Conservation (phyloP, 208 protist genomes). For the Angomonas deanei region DNA sequence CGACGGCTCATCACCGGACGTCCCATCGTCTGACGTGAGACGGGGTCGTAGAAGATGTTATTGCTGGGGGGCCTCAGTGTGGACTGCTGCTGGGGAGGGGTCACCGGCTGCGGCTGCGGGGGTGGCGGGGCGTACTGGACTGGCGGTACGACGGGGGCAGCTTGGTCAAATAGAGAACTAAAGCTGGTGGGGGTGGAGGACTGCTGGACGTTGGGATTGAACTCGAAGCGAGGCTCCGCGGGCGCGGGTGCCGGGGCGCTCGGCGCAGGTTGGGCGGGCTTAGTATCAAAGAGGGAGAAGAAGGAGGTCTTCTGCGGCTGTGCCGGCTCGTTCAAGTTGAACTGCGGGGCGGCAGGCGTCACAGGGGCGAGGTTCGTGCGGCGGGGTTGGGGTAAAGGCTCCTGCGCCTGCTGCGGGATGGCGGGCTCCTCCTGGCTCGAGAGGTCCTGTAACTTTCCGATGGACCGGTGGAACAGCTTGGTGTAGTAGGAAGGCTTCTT, state of each 20-base stretch:
- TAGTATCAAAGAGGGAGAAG: neutral
- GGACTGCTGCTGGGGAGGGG: neutral
- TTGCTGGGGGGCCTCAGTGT: constrained; percentile 6
- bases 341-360: constrained; percentile 1
- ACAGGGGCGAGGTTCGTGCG: constrained; percentile 25
- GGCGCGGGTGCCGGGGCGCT: neutral
- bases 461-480: constrained; percentile 56
- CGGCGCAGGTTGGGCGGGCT: neutral
- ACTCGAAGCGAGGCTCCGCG: neutral
- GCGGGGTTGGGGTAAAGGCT: constrained; percentile 18
- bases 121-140: neutral
- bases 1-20: constrained; percentile 29
- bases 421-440: neutral
- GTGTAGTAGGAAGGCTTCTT: constrained; percentile 48
- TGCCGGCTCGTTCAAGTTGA: constrained; percentile 1
- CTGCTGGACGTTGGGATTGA: too few species aligned
- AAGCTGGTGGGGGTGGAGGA: too few species aligned
- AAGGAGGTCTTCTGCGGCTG: neutral
- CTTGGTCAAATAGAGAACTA: too few species aligned
- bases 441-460: constrained; percentile 6
- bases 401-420: neutral
- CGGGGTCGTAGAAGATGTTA: constrained; percentile 49
- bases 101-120: constrained; percentile 4
- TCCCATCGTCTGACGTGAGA: constrained; percentile 4
- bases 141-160: too few species aligned